phyloP scores from a whole-genome alignment of 805 yeast genomes.

The Schwanniomyces pseudopolymorphus region DNA sequence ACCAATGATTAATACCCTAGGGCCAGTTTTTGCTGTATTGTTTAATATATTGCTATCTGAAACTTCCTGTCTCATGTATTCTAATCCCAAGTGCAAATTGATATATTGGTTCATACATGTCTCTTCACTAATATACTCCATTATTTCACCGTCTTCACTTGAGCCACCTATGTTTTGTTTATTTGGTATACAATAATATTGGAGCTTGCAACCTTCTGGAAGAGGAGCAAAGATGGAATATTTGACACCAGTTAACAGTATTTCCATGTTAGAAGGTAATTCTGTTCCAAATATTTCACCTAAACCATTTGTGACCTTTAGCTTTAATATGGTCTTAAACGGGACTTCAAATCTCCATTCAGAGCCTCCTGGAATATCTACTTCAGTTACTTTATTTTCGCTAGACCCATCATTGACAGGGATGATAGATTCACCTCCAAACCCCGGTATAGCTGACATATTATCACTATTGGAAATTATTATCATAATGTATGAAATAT shows the following conservation, averaged over 20 bases:
- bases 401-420: constrained; percentile 1
- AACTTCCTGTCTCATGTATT: constrained; percentile 44
- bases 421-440: constrained; percentile 7
- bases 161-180: constrained; percentile 23
- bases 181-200: constrained; percentile 32
- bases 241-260: constrained; percentile 38
- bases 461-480: not conserved
- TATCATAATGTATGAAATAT: not conserved
- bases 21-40: constrained; percentile 39
- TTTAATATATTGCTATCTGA: constrained; percentile 19
- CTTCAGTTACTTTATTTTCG: constrained; percentile 10
- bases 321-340: constrained; percentile 46
- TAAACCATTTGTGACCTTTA: constrained; percentile 61
- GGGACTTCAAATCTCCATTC: constrained; percentile 83
- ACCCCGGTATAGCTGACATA: constrained; percentile 13
- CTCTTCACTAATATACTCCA: constrained; percentile 71
- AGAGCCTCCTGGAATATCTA: constrained; percentile 35
- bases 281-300: constrained; percentile 96
- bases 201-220: constrained; percentile 64
- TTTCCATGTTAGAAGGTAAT: constrained; percentile 65
- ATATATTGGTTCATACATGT: constrained; percentile 62
- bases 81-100: constrained; percentile 75
- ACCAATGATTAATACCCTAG: constrained; percentile 74
- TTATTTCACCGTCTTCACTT: constrained; percentile 37
- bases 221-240: constrained; percentile 39